Evolutionary conservation across 2,329 filamentous ascomycete genomes (phyloP).

Genomic region (Podosphaera xanthii): DNA sequence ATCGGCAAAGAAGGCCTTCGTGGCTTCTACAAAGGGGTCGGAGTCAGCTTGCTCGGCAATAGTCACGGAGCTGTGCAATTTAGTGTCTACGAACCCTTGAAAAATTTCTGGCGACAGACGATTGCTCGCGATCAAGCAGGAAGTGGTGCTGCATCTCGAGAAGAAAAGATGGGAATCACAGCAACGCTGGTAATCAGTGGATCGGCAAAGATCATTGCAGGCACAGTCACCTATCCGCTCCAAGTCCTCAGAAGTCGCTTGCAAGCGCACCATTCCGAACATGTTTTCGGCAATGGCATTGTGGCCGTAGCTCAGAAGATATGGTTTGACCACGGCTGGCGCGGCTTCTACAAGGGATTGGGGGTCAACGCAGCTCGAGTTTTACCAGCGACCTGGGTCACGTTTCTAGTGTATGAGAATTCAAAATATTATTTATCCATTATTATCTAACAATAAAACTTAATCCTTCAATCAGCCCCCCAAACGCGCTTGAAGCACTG

Average conservation of each 20-base stretch:
- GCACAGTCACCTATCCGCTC: slow-evolving; percentile 81
- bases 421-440: slow-evolving; percentile 45
- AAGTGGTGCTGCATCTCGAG: slow-evolving; percentile 11
- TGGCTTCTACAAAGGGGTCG: slow-evolving; percentile 74
- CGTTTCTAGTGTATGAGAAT: slow-evolving; percentile 94
- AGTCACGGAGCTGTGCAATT: slow-evolving; percentile 90
- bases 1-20: slow-evolving; percentile 45
- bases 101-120: slow-evolving; percentile 27
- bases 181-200: slow-evolving; percentile 62
- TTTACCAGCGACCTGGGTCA: slow-evolving; percentile 85
- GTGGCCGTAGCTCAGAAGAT: slow-evolving; percentile 49
- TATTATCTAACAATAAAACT: not conserved
- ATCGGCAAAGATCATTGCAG: slow-evolving; percentile 65
- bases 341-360: slow-evolving; percentile 80
- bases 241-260: slow-evolving; percentile 75
- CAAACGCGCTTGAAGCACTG: too few relatives aligned
- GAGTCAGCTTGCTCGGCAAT: slow-evolving; percentile 66
- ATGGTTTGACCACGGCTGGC: slow-evolving; percentile 55
- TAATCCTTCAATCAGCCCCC: too few relatives aligned
- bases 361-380: slow-evolving; percentile 78
- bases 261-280: slow-evolving; percentile 69
- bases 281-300: slow-evolving; percentile 46
- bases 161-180: slow-evolving; percentile 14
- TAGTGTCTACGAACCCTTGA: slow-evolving; percentile 64
- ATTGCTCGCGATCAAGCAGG: slow-evolving; percentile 18